Base-by-base conservation (phyloP, 257 asterid genomes). In the Thymus quinquecostatus region DNA sequence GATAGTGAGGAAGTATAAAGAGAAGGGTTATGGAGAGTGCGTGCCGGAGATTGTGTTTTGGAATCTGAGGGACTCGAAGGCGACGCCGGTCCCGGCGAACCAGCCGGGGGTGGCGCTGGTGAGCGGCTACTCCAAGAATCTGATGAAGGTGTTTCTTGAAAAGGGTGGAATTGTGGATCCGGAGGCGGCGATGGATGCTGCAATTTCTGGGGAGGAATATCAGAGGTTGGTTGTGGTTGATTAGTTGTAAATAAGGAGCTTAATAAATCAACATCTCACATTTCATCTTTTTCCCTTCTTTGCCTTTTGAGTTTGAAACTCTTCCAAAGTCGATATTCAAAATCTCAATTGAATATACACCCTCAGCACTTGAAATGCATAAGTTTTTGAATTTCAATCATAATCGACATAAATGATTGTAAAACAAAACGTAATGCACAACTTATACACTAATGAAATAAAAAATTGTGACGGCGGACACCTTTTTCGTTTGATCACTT, bases 91-190 rank as follows among this genome's bases (percentile, higher is more conserved):
- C 29, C 56, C 8, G 29, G 29, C 56, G 3, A 50, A n/a, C 56
- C 56, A 50, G 56, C 56, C 9, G 1, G 30, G 56, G 10, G 56
- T 50, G 53, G 53, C 53, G 21, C 53, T 48, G 65, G 43, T 84
- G 30, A 80, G 92, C 9, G 87, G 87, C 1, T 82, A 45, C 48
- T 86, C 87, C 0, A 84, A 84, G 82, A 86, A 84, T 75, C 33
- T 84, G 86, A 56, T 86, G 82, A 80, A 49, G 0, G 0, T 82
- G 44, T 86, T 86, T 57, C 60, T 82, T 73, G 84, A 78, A 44
- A 47, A 77, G 11, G 73, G 75, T 13, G 79, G 77, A 2, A 13
- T 2, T 0, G 0, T 73, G 74, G 69, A 47, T 54, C 88, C 88
- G 3, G 81, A 60, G 75, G 56, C 68, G 21, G 79, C 66, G 1